Evolutionary conservation across 345 rosid genomes (phyloP).

Genomic region (Reutealis trisperma): DNA sequence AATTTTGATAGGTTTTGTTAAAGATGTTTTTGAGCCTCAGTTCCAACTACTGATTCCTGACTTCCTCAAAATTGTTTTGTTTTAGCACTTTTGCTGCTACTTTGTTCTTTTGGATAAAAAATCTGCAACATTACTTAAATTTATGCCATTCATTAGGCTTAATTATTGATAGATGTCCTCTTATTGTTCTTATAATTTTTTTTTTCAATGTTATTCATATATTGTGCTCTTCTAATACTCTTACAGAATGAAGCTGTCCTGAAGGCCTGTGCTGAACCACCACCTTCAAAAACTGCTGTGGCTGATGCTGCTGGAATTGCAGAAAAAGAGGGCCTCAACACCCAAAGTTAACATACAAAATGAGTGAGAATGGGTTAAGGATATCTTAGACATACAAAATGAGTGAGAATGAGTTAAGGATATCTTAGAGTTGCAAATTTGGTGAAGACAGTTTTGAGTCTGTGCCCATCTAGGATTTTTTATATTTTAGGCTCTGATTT

Average conservation of each 20-base stretch:
- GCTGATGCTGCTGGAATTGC: slow-evolving; percentile 9
- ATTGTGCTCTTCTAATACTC: neutral
- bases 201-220: neutral
- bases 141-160: neutral
- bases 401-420: slow-evolving; percentile 12
- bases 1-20: neutral
- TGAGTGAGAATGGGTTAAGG: slow-evolving; percentile 14
- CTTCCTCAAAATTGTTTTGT: too few species aligned
- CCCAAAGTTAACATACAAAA: slow-evolving; percentile 5
- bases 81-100: neutral
- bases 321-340: neutral
- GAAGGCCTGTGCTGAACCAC: slow-evolving; percentile 24
- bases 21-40: neutral
- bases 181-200: neutral
- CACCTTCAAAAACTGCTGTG: slow-evolving; percentile 13
- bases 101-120: neutral
- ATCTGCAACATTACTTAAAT: neutral
- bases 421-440: slow-evolving; percentile 3
- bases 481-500: neutral
- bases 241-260: slow-evolving; percentile 31
- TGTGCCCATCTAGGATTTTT: neutral
- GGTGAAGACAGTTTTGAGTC: neutral
- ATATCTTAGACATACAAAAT: neutral
- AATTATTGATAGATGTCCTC: neutral
- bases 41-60: neutral